Conservation (phyloP, 2,329 filamentous ascomycete genomes). For the Arthrinium puccinioides region DNA sequence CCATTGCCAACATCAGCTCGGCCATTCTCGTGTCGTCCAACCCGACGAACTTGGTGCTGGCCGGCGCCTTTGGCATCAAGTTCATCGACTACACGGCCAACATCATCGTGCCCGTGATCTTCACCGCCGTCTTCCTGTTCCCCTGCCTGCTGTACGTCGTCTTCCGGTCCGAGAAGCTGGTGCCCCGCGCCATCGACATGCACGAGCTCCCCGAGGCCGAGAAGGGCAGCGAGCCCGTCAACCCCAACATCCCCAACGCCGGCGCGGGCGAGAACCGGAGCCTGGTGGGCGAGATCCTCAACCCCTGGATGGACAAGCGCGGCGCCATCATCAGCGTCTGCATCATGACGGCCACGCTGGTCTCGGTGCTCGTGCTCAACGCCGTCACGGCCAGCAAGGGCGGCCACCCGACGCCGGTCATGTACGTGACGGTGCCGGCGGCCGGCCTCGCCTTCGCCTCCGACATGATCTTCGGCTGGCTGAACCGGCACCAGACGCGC, state of each 20-base stretch:
- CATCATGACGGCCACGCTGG: conserved; percentile 60
- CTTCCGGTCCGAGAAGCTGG: conserved; percentile 55
- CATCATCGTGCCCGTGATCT: conserved; percentile 64
- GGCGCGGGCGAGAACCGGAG: conserved; percentile 44
- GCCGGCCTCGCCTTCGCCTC: conserved; percentile 62
- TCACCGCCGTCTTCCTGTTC: conserved; percentile 59
- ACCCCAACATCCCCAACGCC: conserved; percentile 64
- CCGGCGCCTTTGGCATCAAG: conserved; percentile 63
- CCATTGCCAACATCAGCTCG: conserved; percentile 65
- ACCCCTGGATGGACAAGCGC: conserved; percentile 61
- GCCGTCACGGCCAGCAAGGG: conserved; percentile 44
- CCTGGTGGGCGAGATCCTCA: conserved; percentile 66
- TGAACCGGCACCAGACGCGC: conserved; percentile 53
- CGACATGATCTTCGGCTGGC: conserved; percentile 58
- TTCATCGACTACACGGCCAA: conserved; percentile 70
- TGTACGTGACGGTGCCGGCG: conserved; percentile 61
- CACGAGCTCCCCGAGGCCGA: conserved; percentile 56
- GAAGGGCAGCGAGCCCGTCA: conserved; percentile 50
- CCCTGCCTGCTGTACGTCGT: conserved; percentile 64
- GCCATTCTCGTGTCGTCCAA: conserved; percentile 72
- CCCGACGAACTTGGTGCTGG: conserved; percentile 67
- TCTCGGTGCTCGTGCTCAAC: conserved; percentile 60
- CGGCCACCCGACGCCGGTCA: conserved; percentile 45
- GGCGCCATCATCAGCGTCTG: conserved; percentile 56
- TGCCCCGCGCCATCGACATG: conserved; percentile 60